Base-by-base conservation (phyloP, 2,329 filamentous ascomycete genomes). In the Cladosporium sp. region DNA sequence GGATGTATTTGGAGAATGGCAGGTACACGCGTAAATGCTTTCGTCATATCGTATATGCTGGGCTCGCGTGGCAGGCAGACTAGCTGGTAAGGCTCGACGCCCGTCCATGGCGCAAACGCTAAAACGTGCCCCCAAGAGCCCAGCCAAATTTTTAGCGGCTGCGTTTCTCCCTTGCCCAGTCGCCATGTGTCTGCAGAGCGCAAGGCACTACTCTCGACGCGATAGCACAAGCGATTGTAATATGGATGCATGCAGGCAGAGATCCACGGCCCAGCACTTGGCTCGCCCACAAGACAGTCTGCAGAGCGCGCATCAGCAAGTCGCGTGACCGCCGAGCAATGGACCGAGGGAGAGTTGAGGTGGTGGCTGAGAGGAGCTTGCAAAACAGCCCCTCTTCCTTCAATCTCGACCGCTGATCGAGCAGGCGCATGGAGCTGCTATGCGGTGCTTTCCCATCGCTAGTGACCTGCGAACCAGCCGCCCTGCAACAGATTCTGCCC, bases 291-390 rank as follows among this genome's bases (percentile, higher is more conserved):
- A 28, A 47, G 25, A 28, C 43, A n/a, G 20, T 47, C 43, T 47
- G 22, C 25, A 11, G 8, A 17, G 25, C 43, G 28, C 30, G 43
- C 43, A 28, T 30, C 25, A 20, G 25, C 30, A 30, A 37, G 47
- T 50, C 47, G 47, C 47, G 47, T 50, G 47, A 50, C 47, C 30
- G 47, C 47, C 47, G 47, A 50, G 47, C 47, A 50, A 50, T 50
- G 30, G 47, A 37, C 47, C 47, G 47, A 50, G 47, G 47, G 14
- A 25, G 47, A 28, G 47, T 50, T 50, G 47, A 50, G 43, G 8
- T 47, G 43, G 43, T 50, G 47, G 47, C 30, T 34, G 30, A 34
- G 30, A 34, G 30, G 30, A 34, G 30, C 47, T 50, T 50, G 47
- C 43, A 47, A 34, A 47, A 47, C 43, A 28, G 25, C 47, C 47